Conservation (phyloP, 164 flowering plant species). For the Protea cynaroides region DNA sequence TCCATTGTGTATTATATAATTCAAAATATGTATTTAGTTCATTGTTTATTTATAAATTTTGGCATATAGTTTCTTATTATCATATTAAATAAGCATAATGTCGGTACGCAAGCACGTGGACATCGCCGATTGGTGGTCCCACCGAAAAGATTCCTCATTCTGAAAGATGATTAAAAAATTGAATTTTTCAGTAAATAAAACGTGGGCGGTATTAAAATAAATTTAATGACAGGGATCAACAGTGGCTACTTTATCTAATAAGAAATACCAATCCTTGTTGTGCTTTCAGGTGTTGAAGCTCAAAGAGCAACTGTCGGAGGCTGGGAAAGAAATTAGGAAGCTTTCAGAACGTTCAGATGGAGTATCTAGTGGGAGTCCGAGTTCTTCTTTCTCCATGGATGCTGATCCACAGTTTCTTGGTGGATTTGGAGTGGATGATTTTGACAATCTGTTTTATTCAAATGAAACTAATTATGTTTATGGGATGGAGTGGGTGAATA, state of each 20-base stretch:
- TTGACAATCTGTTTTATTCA: constrained; percentile 27
- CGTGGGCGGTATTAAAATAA: no score
- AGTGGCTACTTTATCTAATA: no score
- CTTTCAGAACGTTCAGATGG: constrained; percentile 32
- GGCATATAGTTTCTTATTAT: no score
- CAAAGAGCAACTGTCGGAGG: constrained; percentile 43
- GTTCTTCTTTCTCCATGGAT: constrained; percentile 42
- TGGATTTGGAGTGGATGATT: constrained; percentile 33
- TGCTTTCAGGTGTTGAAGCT: constrained; percentile 46
- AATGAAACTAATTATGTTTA: constrained; percentile 17
- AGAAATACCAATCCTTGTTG: no score
- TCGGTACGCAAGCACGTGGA: neutral
- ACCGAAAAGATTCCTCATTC: neutral
- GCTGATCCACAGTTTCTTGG: constrained; percentile 36
- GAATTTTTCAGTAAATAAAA: no score
- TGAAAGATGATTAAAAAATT: no score
- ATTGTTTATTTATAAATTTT: no score
- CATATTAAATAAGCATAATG: neutral
- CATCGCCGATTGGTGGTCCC: neutral
- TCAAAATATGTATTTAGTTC: no score
- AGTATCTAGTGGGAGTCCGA: constrained; percentile 39
- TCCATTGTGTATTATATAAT: no score
- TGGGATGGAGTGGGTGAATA: constrained; percentile 41
- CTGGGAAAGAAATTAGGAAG: constrained; percentile 42
- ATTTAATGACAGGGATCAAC: no score